Evolutionary conservation across 176 grass and related monocot species (phyloP).

Genomic region (Alloteropsis semialata): DNA sequence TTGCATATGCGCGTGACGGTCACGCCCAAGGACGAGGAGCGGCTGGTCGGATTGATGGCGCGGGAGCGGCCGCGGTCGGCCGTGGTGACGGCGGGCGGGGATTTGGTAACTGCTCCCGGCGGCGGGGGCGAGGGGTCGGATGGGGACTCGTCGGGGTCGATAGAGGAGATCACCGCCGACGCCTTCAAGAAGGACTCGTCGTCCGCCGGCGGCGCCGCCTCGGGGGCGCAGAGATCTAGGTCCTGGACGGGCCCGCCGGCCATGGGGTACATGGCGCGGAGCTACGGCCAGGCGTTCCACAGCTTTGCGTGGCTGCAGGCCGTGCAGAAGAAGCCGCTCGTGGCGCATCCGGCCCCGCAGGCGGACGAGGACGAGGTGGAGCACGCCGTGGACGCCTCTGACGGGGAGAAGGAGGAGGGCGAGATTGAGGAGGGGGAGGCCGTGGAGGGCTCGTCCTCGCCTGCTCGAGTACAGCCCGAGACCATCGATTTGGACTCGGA

Average conservation of each 20-base stretch:
- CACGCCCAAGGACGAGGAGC: constrained; percentile 44
- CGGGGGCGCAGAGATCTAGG: constrained; percentile 50
- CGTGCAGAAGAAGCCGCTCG: constrained; percentile 88
- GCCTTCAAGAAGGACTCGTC: constrained; percentile 57
- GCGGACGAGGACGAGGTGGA: constrained; percentile 45
- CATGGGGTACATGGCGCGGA: constrained; percentile 77
- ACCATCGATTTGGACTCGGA: constrained; percentile 61
- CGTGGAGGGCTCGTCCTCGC: neutral
- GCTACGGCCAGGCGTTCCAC: constrained; percentile 67
- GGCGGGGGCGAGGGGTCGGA: constrained; percentile 48
- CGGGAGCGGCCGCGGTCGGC: constrained; percentile 54
- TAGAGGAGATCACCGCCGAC: constrained; percentile 68
- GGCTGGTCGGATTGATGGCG: constrained; percentile 46
- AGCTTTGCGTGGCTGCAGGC: constrained; percentile 93
- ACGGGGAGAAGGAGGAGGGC: constrained; percentile 75
- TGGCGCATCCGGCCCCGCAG: neutral
- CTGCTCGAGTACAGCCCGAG: neutral
- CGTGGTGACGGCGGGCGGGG: constrained; percentile 46
- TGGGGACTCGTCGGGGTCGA: constrained; percentile 66
- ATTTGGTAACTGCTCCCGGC: constrained; percentile 5
- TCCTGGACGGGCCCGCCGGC: constrained; percentile 46
- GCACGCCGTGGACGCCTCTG: constrained; percentile 45
- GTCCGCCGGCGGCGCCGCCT: neutral
- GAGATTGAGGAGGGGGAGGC: constrained; percentile 81
- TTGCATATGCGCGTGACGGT: constrained; percentile 41